phyloP scores from a whole-genome alignment of 148 eudicot genomes.

The Pharnaceum exiguum region DNA sequence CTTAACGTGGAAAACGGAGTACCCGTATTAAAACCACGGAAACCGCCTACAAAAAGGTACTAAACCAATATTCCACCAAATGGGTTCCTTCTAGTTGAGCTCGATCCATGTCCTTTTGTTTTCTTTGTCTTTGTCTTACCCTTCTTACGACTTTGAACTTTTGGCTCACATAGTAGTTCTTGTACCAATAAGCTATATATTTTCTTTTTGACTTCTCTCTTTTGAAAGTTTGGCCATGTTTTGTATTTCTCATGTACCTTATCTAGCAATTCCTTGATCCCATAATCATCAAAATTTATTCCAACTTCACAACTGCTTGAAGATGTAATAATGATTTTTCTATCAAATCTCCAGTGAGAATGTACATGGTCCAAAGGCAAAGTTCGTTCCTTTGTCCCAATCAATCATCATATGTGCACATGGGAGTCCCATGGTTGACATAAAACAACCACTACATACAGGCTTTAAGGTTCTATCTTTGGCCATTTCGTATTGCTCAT shows the following conservation, averaged over 20 bases:
- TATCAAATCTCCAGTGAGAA: slow-evolving; percentile 8
- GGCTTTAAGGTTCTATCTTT: not conserved
- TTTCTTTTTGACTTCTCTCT: too few relatives aligned
- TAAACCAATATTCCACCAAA: not conserved
- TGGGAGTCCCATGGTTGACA: slow-evolving; percentile 8
- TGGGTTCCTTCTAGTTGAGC: not conserved
- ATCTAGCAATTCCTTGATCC: not conserved
- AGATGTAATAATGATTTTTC: not conserved
- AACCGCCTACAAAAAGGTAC: too few relatives aligned
- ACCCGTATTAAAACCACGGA: too few relatives aligned
- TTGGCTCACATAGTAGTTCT: not conserved
- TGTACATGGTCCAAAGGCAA: not conserved
- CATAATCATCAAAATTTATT: not conserved
- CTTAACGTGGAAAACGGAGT: too few relatives aligned
- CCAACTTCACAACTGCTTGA: too few relatives aligned
- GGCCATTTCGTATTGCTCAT: slow-evolving; percentile 5
- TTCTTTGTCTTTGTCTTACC: not conserved
- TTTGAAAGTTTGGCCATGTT: not conserved
- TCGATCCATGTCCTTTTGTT: not conserved
- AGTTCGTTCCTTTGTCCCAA: not conserved
- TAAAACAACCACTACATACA: not conserved
- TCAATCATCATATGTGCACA: not conserved
- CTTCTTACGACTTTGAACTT: not conserved
- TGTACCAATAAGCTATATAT: too few relatives aligned
- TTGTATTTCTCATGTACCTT: not conserved